Evolutionary conservation across 1,284 basidiomycete genomes (phyloP).

Genomic region (Boletus semigastroideus): DNA sequence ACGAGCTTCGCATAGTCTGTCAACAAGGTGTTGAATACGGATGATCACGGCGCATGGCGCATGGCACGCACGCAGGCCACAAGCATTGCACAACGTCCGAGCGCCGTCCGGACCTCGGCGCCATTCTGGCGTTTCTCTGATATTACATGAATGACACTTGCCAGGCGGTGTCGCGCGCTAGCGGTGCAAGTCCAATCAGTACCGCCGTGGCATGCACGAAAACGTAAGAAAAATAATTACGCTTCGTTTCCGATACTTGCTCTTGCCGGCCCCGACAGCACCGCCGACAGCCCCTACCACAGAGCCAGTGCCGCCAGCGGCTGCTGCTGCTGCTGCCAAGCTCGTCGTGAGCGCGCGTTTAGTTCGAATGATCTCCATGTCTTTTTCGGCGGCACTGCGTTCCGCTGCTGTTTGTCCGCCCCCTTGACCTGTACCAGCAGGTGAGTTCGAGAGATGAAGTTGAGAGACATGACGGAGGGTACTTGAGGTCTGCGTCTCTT

Average conservation of each 20-base stretch:
- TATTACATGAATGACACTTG: slow-evolving; percentile 82
- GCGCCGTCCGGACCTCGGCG: slow-evolving; percentile 77
- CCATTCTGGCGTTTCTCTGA: slow-evolving; percentile 83
- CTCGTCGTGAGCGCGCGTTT: slow-evolving; percentile 68
- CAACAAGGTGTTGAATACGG: slow-evolving; percentile 36
- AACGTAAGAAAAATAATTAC: slow-evolving; percentile 44
- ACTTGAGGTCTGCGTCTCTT: slow-evolving; percentile 44
- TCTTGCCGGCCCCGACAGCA: slow-evolving; percentile 44
- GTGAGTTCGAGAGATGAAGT: slow-evolving; percentile 25
- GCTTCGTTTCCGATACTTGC: slow-evolving; percentile 78
- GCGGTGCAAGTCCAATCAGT: slow-evolving; percentile 24
- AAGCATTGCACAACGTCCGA: slow-evolving; percentile 78
- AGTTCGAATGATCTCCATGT: slow-evolving; percentile 77
- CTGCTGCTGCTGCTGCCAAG: slow-evolving; percentile 43
- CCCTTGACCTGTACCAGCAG: slow-evolving; percentile 9
- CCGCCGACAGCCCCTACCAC: slow-evolving; percentile 27
- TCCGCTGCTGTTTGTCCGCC: slow-evolving; percentile 27
- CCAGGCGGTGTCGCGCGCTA: slow-evolving; percentile 80
- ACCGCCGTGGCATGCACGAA: slow-evolving; percentile 8
- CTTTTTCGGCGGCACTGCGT: slow-evolving; percentile 67
- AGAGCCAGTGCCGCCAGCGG: slow-evolving; percentile 23
- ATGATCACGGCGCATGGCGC: background rate
- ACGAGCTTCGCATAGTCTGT: slow-evolving; percentile 77
- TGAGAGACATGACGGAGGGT: slow-evolving; percentile 28
- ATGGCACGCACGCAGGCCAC: slow-evolving; percentile 68